A percentile compares a stretch with the other conserved stretches of the same genome.
These are phyloP conservation scores for Candida xiaguanensis DNA, from an alignment of 805 yeast genomes.

Conservation along the genomic window DNA sequence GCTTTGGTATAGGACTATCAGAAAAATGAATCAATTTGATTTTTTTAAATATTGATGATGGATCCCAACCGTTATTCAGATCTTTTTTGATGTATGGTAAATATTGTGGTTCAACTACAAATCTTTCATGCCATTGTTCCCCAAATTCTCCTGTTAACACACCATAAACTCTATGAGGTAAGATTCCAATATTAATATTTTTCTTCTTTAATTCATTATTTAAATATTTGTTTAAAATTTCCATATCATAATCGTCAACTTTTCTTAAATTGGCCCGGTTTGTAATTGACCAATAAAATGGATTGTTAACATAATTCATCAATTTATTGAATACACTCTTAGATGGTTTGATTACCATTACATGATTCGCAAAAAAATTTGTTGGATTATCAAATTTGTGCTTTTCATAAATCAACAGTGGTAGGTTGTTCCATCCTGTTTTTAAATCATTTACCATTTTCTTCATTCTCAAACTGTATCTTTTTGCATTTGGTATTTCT, in stretches of 20 bases:
- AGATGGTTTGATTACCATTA: constrained; percentile 61
- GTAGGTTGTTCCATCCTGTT: constrained; percentile 10
- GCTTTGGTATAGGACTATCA: constrained; percentile 65
- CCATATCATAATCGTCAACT: constrained; percentile 52
- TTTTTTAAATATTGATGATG: constrained; percentile 20
- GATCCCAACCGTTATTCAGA: constrained; percentile 29
- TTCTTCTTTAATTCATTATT: constrained; percentile 19
- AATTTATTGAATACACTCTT: constrained; percentile 18
- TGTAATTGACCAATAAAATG: constrained; percentile 26
- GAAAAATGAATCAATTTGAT: constrained; percentile 57
- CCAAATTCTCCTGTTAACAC: constrained; percentile 49
- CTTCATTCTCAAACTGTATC: constrained; percentile 11
- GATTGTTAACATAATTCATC: constrained; percentile 21
- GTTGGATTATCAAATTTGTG: constrained; percentile 27
- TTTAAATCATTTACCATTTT: constrained; percentile 12
- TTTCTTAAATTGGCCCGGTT: constrained; percentile 18
- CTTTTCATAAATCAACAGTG: constrained; percentile 17
- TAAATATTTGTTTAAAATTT: constrained; percentile 39
- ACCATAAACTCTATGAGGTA: constrained; percentile 53
- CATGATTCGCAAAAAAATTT: constrained; percentile 39
- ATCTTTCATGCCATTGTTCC: constrained; percentile 34
- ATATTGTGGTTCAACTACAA: constrained; percentile 42
- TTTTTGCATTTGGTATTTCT: constrained; percentile 13
- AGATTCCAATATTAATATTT: constrained; percentile 21
- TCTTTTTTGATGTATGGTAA: constrained; percentile 23